A percentile compares a stretch with the other conserved stretches of the same genome.
These are phyloP conservation scores for Chaetothyriales sp. DNA, from an alignment of 2,329 filamentous ascomycete genomes.

Conservation along the genomic window DNA sequence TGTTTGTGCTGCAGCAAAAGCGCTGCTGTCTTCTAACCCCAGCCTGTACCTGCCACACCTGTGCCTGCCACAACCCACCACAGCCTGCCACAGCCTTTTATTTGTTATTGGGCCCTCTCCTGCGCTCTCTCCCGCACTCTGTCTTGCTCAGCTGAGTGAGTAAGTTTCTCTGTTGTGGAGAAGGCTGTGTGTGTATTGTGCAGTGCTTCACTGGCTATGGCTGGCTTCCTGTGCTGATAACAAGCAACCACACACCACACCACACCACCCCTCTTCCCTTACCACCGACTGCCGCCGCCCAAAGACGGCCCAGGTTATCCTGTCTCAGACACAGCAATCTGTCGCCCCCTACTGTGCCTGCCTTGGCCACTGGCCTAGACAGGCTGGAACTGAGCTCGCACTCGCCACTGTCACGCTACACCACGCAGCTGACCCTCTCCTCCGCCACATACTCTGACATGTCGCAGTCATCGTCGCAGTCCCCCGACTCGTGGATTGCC, in stretches of 20 bases:
- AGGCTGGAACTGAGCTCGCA: constrained; percentile 27
- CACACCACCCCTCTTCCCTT: constrained; percentile 3
- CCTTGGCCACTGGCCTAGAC: constrained; percentile 33
- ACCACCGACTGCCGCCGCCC: constrained; percentile 3
- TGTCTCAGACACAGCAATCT: constrained; percentile 23
- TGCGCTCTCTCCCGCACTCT: no score
- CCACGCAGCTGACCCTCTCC: constrained; percentile 13
- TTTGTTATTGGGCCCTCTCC: no score
- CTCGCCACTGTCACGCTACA: constrained; percentile 13
- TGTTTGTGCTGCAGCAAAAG: not conserved
- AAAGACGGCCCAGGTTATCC: constrained; percentile 1
- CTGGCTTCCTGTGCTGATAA: not conserved
- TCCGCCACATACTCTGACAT: constrained; percentile 25
- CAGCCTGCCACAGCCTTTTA: not conserved
- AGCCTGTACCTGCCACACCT: not conserved
- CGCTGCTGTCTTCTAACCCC: not conserved
- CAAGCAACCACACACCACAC: constrained; percentile 1
- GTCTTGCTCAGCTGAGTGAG: not conserved
- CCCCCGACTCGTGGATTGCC: constrained; percentile 86
- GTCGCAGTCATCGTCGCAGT: constrained; percentile 40
- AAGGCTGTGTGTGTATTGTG: not conserved
- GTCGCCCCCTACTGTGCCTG: constrained; percentile 31
- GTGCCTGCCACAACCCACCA: not conserved
- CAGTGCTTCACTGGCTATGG: not conserved
- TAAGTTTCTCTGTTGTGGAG: not conserved